These are phyloP conservation scores for Pseudogymnoascus verrucosus DNA, from an alignment of 2,329 filamentous ascomycete species.

Conservation along the genomic window DNA sequence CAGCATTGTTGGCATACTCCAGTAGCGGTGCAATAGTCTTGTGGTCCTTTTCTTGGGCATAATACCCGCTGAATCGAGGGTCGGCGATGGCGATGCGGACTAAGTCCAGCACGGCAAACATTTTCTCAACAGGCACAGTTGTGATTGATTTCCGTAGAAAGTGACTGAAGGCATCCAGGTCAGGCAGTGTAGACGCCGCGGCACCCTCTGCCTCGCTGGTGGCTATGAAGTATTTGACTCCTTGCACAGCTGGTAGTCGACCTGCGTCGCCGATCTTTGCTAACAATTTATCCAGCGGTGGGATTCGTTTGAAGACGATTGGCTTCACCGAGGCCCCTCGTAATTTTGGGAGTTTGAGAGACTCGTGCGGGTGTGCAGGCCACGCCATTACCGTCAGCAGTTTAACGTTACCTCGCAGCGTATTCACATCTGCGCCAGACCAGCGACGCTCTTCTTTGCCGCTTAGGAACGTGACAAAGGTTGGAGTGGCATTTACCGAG, in stretches of 20 bases:
- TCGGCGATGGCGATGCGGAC: constrained; percentile 72
- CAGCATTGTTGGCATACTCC: constrained; percentile 47
- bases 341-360: constrained; percentile 62
- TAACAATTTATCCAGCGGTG: constrained; percentile 74
- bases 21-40: constrained; percentile 56
- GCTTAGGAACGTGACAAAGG: constrained; percentile 76
- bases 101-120: constrained; percentile 82
- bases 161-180: constrained; percentile 55
- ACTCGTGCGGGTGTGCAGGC: constrained; percentile 67
- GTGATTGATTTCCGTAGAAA: constrained; percentile 51
- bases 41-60: constrained; percentile 65
- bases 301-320: constrained; percentile 64
- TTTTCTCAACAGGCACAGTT: constrained; percentile 51
- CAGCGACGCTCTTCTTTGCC: constrained; percentile 72
- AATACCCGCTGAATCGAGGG: constrained; percentile 69
- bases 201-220: constrained; percentile 48
- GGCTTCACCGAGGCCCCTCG: constrained; percentile 55
- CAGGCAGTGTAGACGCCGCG: constrained; percentile 61
- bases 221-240: constrained; percentile 65
- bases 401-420: constrained; percentile 63
- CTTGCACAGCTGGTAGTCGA: constrained; percentile 51
- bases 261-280: constrained; percentile 64
- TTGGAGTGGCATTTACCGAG: constrained; percentile 69
- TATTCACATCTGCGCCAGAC: constrained; percentile 64
- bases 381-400: constrained; percentile 68